Conservation (phyloP, 805 yeast genomes). For the Naumovozyma castellii region DNA sequence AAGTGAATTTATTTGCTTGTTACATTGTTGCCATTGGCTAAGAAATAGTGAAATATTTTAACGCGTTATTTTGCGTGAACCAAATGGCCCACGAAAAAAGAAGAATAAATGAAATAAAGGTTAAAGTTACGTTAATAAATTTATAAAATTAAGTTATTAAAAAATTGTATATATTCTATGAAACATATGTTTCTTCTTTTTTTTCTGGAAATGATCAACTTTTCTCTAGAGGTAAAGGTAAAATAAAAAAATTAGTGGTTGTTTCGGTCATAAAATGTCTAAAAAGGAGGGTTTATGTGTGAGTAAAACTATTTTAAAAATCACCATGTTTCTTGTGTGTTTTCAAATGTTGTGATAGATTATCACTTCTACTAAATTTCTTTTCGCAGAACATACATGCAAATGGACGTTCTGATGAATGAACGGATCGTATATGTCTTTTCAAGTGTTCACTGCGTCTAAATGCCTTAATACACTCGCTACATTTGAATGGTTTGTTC, state of each 20-base stretch:
- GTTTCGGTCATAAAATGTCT: no score
- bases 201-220: no score
- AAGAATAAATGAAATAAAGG: not conserved
- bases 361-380: constrained; percentile 58
- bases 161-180: no score
- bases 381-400: constrained; percentile 51
- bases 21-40: no score
- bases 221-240: not conserved
- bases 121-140: not conserved
- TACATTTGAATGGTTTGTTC: constrained; percentile 33
- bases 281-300: no score
- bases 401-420: constrained; percentile 51
- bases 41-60: no score
- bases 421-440: constrained; percentile 59
- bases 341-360: constrained; percentile 55
- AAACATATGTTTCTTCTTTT: no score
- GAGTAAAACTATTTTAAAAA: no score
- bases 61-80: no score
- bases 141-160: not conserved
- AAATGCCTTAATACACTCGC: constrained; percentile 37
- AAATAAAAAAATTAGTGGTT: not conserved
- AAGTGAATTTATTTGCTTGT: not conserved
- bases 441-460: constrained; percentile 59
- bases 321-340: constrained; percentile 38
- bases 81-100: not conserved